Evolutionary conservation across 164 flowering plant genomes (phyloP).

Genomic region (Tetracentron sinense): DNA sequence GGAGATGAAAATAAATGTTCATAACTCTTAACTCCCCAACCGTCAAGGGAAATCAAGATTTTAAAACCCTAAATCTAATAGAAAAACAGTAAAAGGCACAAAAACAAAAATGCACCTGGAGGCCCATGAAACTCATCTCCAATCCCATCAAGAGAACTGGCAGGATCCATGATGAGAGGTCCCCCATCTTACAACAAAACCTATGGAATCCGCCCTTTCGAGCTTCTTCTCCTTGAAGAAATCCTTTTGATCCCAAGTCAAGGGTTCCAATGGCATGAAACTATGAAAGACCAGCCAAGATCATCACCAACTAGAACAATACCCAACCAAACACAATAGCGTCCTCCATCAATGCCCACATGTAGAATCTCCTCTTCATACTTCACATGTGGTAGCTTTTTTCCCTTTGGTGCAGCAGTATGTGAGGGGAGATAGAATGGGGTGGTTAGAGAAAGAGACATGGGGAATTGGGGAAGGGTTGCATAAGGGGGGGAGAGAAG

Average conservation of each 20-base stretch:
- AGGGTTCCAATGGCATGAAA: conserved; percentile 97
- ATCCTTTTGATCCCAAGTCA: conserved; percentile 89
- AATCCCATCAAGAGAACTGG: conserved; percentile 35
- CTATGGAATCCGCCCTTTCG: conserved; percentile 43
- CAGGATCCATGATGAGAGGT: conserved; percentile 44
- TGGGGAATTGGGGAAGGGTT: too few species aligned
- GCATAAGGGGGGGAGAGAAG: too few species aligned
- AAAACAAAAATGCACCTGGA: conserved; percentile 38
- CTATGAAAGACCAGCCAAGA: conserved; percentile 37
- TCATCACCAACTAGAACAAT: conserved; percentile 48
- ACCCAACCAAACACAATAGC: too few species aligned
- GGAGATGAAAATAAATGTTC: not conserved
- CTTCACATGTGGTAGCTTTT: too few species aligned
- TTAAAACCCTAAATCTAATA: not conserved
- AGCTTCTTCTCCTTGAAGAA: conserved; percentile 73
- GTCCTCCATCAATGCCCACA: too few species aligned
- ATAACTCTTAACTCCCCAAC: not conserved
- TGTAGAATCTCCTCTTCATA: too few species aligned
- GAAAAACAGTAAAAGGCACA: not conserved
- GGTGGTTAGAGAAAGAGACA: too few species aligned
- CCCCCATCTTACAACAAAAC: conserved; percentile 56
- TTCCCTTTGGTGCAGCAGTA: too few species aligned
- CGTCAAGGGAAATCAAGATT: not conserved
- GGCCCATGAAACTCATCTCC: conserved; percentile 57
- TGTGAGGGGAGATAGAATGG: too few species aligned